These are phyloP conservation scores for Rubia peregrina DNA, from an alignment of 305 asterid genomes.

Conservation along the genomic window DNA sequence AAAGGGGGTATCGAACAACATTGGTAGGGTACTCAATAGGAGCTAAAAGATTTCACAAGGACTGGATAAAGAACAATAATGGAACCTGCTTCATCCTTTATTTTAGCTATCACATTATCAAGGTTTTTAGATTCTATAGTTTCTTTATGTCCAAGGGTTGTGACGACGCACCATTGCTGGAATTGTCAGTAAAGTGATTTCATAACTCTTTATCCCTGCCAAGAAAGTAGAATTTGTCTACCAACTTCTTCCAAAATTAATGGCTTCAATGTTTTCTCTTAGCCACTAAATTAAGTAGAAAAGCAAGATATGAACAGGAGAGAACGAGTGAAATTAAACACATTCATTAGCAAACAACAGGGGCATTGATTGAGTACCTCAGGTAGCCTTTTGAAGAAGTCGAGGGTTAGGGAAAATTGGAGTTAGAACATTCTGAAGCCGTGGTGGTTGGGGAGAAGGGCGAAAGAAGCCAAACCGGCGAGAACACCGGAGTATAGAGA, in stretches of 20 bases:
- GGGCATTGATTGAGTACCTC: too few relatives aligned
- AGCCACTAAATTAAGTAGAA: neutral
- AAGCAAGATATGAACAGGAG: neutral
- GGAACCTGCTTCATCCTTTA: neutral
- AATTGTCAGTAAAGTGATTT: neutral
- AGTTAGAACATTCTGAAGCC: conserved; percentile 27
- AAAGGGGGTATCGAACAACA: neutral
- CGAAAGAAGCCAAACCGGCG: conserved; percentile 26
- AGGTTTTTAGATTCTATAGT: neutral
- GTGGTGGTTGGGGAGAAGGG: conserved; percentile 16
- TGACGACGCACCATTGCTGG: neutral
- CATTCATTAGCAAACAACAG: too few relatives aligned
- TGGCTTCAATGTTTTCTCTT: too few relatives aligned
- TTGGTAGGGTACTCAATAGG: neutral
- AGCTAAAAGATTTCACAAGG: neutral
- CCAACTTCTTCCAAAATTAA: neutral
- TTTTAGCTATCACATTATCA: neutral
- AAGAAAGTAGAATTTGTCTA: neutral
- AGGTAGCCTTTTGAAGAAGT: too few relatives aligned
- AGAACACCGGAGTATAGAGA: conserved; percentile 31
- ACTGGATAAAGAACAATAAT: too few relatives aligned
- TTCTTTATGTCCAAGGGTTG: neutral
- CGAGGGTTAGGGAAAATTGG: conserved; percentile 16
- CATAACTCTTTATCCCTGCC: neutral
- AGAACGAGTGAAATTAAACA: too few relatives aligned